Evolutionary conservation across 768 basidiomycete species (phyloP).

Genomic region (Mycena metata): DNA sequence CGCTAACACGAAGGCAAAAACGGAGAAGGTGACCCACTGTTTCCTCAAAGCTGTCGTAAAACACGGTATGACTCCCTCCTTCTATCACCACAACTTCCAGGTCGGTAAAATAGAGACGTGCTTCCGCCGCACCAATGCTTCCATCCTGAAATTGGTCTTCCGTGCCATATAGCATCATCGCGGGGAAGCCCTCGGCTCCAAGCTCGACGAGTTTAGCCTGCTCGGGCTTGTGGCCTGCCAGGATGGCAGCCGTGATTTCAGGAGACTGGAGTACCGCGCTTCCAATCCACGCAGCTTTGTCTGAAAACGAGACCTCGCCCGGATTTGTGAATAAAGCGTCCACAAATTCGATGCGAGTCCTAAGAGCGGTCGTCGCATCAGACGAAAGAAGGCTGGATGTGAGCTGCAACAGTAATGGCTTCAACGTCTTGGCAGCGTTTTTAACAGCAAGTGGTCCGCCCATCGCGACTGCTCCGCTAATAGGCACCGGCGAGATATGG

Average conservation of each 20-base stretch:
- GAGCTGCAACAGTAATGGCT: constrained; percentile 16
- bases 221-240: constrained; percentile 20
- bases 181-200: constrained; percentile 28
- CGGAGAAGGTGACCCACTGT: constrained; percentile 25
- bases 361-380: constrained; percentile 27
- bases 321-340: constrained; percentile 27
- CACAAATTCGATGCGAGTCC: constrained; percentile 22
- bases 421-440: constrained; percentile 17
- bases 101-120: constrained; percentile 28
- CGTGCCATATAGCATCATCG: constrained; percentile 35
- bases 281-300: constrained; percentile 33
- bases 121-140: constrained; percentile 15
- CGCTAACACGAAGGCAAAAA: constrained; percentile 29
- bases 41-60: constrained; percentile 34
- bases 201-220: constrained; percentile 24
- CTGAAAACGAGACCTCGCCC: constrained; percentile 4
- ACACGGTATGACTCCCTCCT: constrained; percentile 34
- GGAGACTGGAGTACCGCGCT: constrained; percentile 16
- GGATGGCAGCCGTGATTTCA: neutral
- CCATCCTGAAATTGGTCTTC: constrained; percentile 31
- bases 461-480: constrained; percentile 30
- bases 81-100: constrained; percentile 28
- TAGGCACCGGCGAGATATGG: constrained; percentile 32
- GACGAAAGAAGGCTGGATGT: constrained; percentile 7
- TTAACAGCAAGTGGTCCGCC: constrained; percentile 26